Base-by-base conservation (phyloP, 495 filamentous ascomycete genomes). In the Annulohypoxylon stygium region DNA sequence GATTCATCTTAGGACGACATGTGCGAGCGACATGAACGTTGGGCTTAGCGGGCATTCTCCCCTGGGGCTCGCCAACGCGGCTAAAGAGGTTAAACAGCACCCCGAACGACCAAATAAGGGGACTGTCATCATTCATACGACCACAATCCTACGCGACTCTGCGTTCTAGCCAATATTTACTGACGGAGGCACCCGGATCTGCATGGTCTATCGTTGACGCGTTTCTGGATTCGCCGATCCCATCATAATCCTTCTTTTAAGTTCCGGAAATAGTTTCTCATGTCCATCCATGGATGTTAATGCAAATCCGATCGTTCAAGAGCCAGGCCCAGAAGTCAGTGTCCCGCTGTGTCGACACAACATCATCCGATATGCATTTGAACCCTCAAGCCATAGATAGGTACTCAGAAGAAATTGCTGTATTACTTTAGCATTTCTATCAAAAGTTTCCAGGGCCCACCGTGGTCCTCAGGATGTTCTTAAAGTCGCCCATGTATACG, bases 1-100 rank as follows among this genome's bases (percentile, higher is more conserved):
- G 47, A 50, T 65, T 59, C 39, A 64, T 55, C 58, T 50, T 64
- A 45, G 36, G 47, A 48, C 20, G 30, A 68, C 64, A 71, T 62
- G 64, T 68, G 59, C 61, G 25, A 63, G 43, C 43, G 47, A 23
- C 36, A 68, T 53, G 57, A 30, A 26, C 41, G 50, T 64, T 65
- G 53, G 65, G 58, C 23, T 57, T 71, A 61, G 65, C 68, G 67
- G 58, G 48, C 53, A 57, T 62, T 67, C 50, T 14, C 74, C 73
- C 76, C 64, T 68, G 69, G 57, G 16, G 45, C 61, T 75, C 63
- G 39, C 36, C 63, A 62, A 71, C 47, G 67, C 76, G 76, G 76
- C 74, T 78, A 78, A 78, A 78, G 76, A 78, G 76, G 76, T 59
- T 78, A 78, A 78, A 78, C 34, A 50, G 64, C 30, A 30, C 63